Evolutionary conservation across 2,329 filamentous ascomycete species (phyloP), one percentile per base, ranked within the genome.

Genomic region (Boeremia lycopersici): DNA sequence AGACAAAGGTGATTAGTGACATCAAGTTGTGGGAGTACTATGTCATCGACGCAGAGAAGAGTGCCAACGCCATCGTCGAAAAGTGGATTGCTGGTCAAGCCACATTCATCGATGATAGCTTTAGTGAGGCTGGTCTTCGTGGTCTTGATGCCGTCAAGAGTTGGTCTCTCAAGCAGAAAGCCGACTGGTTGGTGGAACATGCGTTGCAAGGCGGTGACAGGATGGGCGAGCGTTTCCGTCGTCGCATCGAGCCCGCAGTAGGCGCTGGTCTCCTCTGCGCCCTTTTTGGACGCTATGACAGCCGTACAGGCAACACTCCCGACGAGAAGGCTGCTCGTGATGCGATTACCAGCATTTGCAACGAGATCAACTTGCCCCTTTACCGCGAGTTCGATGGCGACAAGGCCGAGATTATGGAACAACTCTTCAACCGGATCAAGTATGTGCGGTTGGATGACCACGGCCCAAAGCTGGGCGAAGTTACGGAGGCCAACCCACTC

Each of bases 11-110:
- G 31, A 85, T 99, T 68, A 84, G 85, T 25, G 83, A 85, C 35
- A 85, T 93, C 57, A 87, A 87, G 43, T 82, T 99, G 1, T 99
- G 95, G 95, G 90, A 99, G 72, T 99, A 89, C 78, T 99, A 97
- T 71, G 86, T 89, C 13, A 79, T 96, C 53, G 86, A 98, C 68
- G 87, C 95, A 4, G 86, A 93, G 53, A 81, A 84, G 28, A 86
- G 93, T 69, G 82, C 86, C 5, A 82, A 88, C 59, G 84, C 85
- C 6, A 85, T 89, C 30, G 74, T 95, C 2, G 82, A 89, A 38
- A 82, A 87, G 1, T 98, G 93, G 91, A 79, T 81, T 30, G 78
- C 78, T 26, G 88, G 86, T 17, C 77, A 85, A 41, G 77, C 83
- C 42, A 80, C 79, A 11, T 79, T 84, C 41, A 81, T 85, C 0